Percentiles rank a stretch among this genome's conserved stretches.
Evolutionary conservation across 768 basidiomycete genomes (phyloP).

Genomic region (Rhodotorula toruloides): DNA sequence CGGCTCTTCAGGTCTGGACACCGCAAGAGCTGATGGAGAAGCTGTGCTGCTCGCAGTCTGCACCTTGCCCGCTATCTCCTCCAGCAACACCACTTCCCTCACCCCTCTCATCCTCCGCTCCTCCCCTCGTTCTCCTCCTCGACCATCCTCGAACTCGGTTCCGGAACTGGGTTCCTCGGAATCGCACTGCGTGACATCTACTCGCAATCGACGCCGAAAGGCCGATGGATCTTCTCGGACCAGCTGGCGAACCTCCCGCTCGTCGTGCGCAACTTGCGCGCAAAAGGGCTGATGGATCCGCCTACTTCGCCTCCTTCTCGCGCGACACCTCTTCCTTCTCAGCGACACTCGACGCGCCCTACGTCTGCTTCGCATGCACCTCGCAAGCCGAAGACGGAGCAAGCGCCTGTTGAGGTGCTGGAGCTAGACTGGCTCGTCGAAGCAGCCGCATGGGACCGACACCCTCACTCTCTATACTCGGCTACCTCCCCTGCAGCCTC

Average conservation of each 20-base stretch:
- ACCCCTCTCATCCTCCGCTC: constrained; percentile 1
- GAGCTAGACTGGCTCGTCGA: constrained; percentile 9
- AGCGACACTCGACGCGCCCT: background rate
- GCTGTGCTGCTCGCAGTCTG: too few relatives aligned
- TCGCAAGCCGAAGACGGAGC: background rate
- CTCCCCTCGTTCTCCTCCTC: constrained; percentile 14
- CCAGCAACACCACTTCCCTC: too few relatives aligned
- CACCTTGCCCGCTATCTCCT: too few relatives aligned
- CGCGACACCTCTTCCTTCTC: background rate
- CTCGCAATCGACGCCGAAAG: too few relatives aligned
- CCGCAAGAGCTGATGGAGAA: too few relatives aligned
- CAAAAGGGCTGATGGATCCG: constrained; percentile 2
- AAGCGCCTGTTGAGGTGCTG: background rate
- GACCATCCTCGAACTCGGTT: constrained; percentile 32
- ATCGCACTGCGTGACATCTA: constrained; percentile 13
- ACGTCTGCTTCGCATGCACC: background rate
- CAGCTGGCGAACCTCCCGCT: constrained; percentile 27
- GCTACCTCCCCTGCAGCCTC: background rate
- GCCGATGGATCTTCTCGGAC: constrained; percentile 29
- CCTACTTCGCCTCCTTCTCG: background rate
- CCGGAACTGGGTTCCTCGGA: too few relatives aligned
- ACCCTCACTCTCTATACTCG: background rate
- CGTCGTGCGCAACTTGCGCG: constrained; percentile 24
- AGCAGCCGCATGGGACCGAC: background rate
- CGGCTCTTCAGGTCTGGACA: constrained; percentile 1